phyloP scores from a whole-genome alignment of 2,329 filamentous ascomycete species.

The Hymenoscyphus repandus region DNA sequence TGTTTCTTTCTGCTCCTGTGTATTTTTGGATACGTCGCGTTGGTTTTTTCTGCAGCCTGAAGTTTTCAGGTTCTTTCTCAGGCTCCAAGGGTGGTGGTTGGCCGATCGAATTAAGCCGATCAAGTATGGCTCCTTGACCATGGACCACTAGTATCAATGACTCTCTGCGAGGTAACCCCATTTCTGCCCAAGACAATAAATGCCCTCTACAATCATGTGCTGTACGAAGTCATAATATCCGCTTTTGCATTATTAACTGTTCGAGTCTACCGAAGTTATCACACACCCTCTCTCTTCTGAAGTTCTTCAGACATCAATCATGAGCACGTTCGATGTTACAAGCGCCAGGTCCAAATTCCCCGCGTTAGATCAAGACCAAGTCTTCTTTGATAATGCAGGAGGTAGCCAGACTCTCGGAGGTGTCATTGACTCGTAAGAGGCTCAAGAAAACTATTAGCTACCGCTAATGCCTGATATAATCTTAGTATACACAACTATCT shows the following conservation, averaged over 20 bases:
- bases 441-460: neutral
- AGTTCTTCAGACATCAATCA: constrained; percentile 10
- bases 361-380: constrained; percentile 58
- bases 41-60: too few relatives aligned
- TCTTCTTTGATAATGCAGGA: constrained; percentile 75
- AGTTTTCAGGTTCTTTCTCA: too few relatives aligned
- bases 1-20: neutral
- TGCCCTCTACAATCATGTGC: neutral
- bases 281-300: neutral
- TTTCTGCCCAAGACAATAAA: neutral
- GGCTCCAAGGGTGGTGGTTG: too few relatives aligned
- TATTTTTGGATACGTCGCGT: too few relatives aligned
- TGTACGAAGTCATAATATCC: neutral
- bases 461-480: constrained; percentile 3
- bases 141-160: too few relatives aligned
- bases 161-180: neutral
- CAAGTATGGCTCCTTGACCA: too few relatives aligned
- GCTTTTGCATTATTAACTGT: neutral
- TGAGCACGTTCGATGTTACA: constrained; percentile 46
- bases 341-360: constrained; percentile 59
- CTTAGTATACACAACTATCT: constrained; percentile 61
- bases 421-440: constrained; percentile 59
- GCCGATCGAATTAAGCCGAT: too few relatives aligned
- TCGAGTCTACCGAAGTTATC: too few relatives aligned
- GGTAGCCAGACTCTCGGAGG: constrained; percentile 64